A percentile compares a stretch with the other conserved stretches of the same genome.
These are phyloP conservation scores for Crotalaria pallida DNA, from an alignment of 306 rosid genomes.

Conservation along the genomic window DNA sequence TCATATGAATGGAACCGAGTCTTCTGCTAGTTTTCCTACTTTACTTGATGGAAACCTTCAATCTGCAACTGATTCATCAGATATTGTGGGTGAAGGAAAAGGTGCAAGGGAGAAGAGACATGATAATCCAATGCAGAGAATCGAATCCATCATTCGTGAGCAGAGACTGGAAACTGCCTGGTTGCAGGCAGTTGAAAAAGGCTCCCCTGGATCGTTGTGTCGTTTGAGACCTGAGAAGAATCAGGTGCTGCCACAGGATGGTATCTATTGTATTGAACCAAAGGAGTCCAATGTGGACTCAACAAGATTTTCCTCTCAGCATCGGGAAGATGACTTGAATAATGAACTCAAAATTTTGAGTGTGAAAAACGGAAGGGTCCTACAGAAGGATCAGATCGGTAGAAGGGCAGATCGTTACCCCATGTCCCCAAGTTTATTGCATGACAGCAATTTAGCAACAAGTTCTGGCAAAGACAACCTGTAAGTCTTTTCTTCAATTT, in stretches of 20 bases:
- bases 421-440: constrained; percentile 94
- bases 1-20: constrained; percentile 29
- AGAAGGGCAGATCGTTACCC: constrained; percentile 55
- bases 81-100: constrained; percentile 45
- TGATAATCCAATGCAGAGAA: constrained; percentile 82
- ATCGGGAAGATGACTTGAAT: constrained; percentile 58
- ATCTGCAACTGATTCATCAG: constrained; percentile 54
- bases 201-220: constrained; percentile 83
- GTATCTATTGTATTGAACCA: constrained; percentile 49
- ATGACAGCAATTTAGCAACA: constrained; percentile 53
- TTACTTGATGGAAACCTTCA: constrained; percentile 50
- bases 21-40: constrained; percentile 47
- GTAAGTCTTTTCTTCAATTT: constrained; percentile 59
- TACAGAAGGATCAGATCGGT: constrained; percentile 58
- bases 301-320: constrained; percentile 55
- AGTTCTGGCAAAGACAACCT: constrained; percentile 61
- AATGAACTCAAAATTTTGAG: constrained; percentile 52
- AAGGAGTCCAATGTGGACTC: constrained; percentile 46
- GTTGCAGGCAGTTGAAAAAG: constrained; percentile 84
- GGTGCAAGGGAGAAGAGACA: constrained; percentile 42
- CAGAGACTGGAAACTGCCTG: constrained; percentile 96
- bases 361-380: constrained; percentile 47
- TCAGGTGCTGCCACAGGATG: constrained; percentile 91
- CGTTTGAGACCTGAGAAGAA: constrained; percentile 84
- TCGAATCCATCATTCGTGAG: constrained; percentile 90